Evolutionary conservation across 1,284 basidiomycete species (phyloP).

Genomic region (Irpex sp.): DNA sequence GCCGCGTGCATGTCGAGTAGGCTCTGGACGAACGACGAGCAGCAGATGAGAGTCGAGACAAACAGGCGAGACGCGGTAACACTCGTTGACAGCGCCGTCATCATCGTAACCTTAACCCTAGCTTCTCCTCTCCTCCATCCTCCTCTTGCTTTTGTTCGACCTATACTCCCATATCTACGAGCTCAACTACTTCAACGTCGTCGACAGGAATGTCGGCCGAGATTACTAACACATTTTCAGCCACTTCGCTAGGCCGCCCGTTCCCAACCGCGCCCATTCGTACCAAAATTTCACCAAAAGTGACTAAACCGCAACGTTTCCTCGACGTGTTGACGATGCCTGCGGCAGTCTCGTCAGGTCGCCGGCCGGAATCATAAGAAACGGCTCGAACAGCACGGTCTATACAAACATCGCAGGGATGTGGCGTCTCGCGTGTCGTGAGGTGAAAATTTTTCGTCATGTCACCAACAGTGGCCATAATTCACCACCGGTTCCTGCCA

Average conservation of each 20-base stretch:
- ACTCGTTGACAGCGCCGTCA: neutral
- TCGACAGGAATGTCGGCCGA: neutral
- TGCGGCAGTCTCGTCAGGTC: neutral
- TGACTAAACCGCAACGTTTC: neutral
- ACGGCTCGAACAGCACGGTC: neutral
- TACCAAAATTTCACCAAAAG: neutral
- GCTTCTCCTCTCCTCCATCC: neutral
- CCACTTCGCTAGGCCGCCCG: neutral
- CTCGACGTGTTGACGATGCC: neutral
- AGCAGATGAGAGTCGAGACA: neutral
- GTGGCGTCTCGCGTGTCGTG: neutral
- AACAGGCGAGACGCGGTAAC: neutral
- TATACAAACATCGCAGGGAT: neutral
- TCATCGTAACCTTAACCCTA: neutral
- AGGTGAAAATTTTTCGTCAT: neutral
- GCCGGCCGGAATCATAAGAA: neutral
- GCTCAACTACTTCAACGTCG: neutral
- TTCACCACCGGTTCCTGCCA: neutral
- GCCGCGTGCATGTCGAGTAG: neutral
- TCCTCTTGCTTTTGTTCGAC: neutral
- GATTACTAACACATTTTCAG: neutral
- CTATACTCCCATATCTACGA: neutral
- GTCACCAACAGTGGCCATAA: neutral
- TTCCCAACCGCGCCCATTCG: neutral
- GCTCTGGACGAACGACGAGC: neutral